Evolutionary conservation across 768 basidiomycete species (phyloP).

Genomic region (Atractiella rhizophila): DNA sequence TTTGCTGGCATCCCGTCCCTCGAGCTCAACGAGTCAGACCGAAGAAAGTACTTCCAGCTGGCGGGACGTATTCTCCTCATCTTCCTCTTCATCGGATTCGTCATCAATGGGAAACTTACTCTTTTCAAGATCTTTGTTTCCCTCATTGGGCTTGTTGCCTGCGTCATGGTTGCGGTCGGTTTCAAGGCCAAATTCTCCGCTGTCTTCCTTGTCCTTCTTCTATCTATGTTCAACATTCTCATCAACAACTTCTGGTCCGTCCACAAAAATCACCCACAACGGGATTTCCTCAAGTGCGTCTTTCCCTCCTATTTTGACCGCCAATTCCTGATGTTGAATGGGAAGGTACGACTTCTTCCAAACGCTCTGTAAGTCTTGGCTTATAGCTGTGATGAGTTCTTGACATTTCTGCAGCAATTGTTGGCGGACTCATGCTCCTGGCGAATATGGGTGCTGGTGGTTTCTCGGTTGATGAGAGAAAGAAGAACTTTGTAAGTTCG

Average conservation of each 20-base stretch:
- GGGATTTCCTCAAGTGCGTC: conserved; percentile 87
- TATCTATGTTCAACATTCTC: conserved; percentile 60
- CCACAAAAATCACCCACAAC: conserved; percentile 68
- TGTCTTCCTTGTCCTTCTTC: conserved; percentile 67
- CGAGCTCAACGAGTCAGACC: conserved; percentile 67
- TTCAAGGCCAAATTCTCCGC: conserved; percentile 99
- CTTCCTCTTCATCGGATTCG: conserved; percentile 96
- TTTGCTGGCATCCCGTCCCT: conserved; percentile 62
- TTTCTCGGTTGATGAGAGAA: conserved; percentile 95
- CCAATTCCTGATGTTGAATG: conserved; percentile 14
- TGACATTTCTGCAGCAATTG: conserved; percentile 36
- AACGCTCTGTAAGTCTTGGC: conserved; percentile 40
- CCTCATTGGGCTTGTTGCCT: conserved; percentile 68
- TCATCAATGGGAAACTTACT: conserved; percentile 76
- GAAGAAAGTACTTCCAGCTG: conserved; percentile 91
- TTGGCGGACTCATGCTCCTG: conserved; percentile 84
- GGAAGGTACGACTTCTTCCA: conserved; percentile 95
- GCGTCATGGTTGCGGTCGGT: conserved; percentile 85
- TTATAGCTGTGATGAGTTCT: neutral
- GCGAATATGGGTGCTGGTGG: conserved; percentile 98
- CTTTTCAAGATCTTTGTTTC: conserved; percentile 65
- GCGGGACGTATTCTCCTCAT: conserved; percentile 90
- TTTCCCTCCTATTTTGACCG: neutral
- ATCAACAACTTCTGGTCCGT: conserved; percentile 93
- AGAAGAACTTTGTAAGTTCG: conserved; percentile 60